Conservation (phyloP, 2,329 filamentous ascomycete species). For the Aspergillus carbonarius region DNA sequence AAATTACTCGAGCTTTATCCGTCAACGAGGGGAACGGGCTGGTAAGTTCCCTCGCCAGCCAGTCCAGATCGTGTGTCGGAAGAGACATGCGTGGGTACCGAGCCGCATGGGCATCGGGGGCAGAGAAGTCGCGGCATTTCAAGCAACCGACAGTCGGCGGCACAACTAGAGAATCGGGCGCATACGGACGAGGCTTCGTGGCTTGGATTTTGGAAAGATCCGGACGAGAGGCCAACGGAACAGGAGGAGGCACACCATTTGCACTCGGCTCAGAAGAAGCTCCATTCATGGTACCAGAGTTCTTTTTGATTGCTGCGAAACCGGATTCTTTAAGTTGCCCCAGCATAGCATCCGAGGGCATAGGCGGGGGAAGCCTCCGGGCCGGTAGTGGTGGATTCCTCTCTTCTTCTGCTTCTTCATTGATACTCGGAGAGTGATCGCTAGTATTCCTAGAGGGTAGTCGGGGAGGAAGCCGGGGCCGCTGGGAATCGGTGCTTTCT, state of each 20-base stretch:
- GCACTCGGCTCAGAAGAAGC: slow-evolving; percentile 15
- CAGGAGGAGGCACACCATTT: slow-evolving; percentile 44
- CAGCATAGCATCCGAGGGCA: slow-evolving; percentile 34
- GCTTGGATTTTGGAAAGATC: slow-evolving; percentile 58
- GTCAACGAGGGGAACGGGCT: slow-evolving; percentile 75
- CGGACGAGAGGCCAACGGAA: slow-evolving; percentile 57
- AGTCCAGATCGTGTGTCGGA: slow-evolving; percentile 66
- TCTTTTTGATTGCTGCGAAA: slow-evolving; percentile 49
- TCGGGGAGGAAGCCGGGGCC: slow-evolving; percentile 23
- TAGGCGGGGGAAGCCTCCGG: slow-evolving; percentile 37
- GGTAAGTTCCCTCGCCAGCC: slow-evolving; percentile 76
- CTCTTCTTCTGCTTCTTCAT: slow-evolving; percentile 12
- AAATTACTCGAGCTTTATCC: slow-evolving; percentile 89
- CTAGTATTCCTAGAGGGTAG: slow-evolving; percentile 23
- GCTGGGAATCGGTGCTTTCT: slow-evolving; percentile 4
- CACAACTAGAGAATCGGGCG: slow-evolving; percentile 19
- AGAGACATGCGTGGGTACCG: slow-evolving; percentile 72
- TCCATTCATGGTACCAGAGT: slow-evolving; percentile 17
- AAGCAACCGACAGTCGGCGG: slow-evolving; percentile 57
- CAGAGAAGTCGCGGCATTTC: slow-evolving; percentile 83
- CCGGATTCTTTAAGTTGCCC: slow-evolving; percentile 46
- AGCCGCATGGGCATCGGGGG: slow-evolving; percentile 73
- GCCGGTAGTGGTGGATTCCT: slow-evolving; percentile 23
- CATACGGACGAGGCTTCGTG: slow-evolving; percentile 47
- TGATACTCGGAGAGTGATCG: slow-evolving; percentile 15